Percentiles rank a stretch among this genome's conserved stretches.
Evolutionary conservation across 768 basidiomycete species (phyloP).

Genomic region (Auricularia sp.): DNA sequence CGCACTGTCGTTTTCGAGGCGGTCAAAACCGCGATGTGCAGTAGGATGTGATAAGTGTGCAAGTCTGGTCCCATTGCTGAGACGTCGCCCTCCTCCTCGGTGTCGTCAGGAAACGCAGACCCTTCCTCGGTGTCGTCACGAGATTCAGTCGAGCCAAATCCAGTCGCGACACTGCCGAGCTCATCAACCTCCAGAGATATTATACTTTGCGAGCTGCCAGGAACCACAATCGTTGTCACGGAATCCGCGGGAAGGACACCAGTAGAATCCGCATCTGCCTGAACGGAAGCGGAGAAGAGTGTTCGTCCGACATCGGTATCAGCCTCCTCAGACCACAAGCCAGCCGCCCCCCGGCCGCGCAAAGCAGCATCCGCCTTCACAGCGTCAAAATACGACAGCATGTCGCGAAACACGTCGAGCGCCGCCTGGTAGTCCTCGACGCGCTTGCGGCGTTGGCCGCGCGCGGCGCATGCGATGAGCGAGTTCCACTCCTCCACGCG

Average conservation of each 20-base stretch:
- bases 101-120: not conserved
- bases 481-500: slow-evolving; percentile 68
- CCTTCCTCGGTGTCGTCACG: slow-evolving; percentile 2
- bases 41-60: slow-evolving; percentile 56
- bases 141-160: too few relatives aligned
- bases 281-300: too few relatives aligned
- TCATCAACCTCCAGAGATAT: too few relatives aligned
- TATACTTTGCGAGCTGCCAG: too few relatives aligned
- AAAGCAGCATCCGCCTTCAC: not conserved
- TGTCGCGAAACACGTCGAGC: slow-evolving; percentile 50
- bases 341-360: too few relatives aligned
- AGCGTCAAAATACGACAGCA: slow-evolving; percentile 29
- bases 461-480: slow-evolving; percentile 56
- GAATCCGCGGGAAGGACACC: too few relatives aligned
- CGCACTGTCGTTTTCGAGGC: slow-evolving; percentile 31
- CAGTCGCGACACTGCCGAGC: too few relatives aligned
- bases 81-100: not conserved
- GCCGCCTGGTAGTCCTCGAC: slow-evolving; percentile 49
- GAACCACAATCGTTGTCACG: too few relatives aligned
- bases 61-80: slow-evolving; percentile 39
- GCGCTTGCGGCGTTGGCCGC: slow-evolving; percentile 50
- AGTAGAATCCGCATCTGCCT: too few relatives aligned
- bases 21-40: slow-evolving; percentile 52
- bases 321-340: too few relatives aligned
- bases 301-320: too few relatives aligned